phyloP scores from a whole-genome alignment of 2,329 filamentous ascomycete genomes.

The Periconia digitata region DNA sequence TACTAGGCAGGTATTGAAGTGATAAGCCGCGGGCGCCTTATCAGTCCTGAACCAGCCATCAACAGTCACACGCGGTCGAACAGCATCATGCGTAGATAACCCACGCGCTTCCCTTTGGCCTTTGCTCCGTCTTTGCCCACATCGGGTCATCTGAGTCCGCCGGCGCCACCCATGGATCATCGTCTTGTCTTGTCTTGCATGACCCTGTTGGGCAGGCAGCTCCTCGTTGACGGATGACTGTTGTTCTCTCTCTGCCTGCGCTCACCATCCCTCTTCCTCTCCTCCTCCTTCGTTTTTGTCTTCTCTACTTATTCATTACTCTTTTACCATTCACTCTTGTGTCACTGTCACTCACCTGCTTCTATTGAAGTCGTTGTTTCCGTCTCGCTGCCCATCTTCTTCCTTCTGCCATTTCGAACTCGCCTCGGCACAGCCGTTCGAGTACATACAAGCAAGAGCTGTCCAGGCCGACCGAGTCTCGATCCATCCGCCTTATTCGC shows the following conservation, averaged over 20 bases:
- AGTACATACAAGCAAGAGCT: too few species aligned
- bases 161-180: conserved; percentile 11
- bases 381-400: too few species aligned
- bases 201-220: conserved; percentile 6
- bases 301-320: conserved; percentile 1
- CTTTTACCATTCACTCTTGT: neutral
- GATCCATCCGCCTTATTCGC: too few species aligned
- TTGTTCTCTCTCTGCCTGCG: neutral
- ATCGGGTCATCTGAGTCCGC: conserved; percentile 26
- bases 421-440: too few species aligned
- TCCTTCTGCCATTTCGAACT: too few species aligned
- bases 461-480: too few species aligned
- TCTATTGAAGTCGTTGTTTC: too few species aligned
- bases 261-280: neutral
- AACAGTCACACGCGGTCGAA: conserved; percentile 13
- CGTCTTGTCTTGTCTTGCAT: conserved; percentile 14
- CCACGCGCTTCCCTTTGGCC: conserved; percentile 9
- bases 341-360: neutral
- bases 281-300: conserved; percentile 3
- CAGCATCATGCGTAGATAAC: conserved; percentile 18
- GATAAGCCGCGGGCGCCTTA: too few species aligned
- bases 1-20: too few species aligned
- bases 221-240: conserved; percentile 15
- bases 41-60: conserved; percentile 19
- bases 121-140: conserved; percentile 12